Conservation (phyloP, 805 yeast genomes). For the Monosporozyma unispora region DNA sequence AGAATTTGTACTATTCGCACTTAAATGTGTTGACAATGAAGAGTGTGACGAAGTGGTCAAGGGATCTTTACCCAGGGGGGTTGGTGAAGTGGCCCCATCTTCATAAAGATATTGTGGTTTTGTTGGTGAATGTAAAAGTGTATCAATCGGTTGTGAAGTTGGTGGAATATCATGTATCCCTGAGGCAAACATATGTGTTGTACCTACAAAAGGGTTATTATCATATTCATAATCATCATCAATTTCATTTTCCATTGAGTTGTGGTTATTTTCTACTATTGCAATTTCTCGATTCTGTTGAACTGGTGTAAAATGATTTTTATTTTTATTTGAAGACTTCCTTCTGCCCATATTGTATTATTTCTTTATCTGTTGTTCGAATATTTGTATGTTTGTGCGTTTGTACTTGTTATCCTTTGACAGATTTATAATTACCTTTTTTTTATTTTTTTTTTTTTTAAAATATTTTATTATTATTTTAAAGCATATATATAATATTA, state of each 20-base stretch:
- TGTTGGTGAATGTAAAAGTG: neutral
- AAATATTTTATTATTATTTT: too few species aligned
- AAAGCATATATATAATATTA: too few species aligned
- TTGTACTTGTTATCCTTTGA: too few species aligned
- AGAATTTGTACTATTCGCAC: neutral
- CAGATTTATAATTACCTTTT: too few species aligned
- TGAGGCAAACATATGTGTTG: slow-evolving; percentile 31
- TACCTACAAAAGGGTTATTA: slow-evolving; percentile 34
- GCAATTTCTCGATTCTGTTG: neutral
- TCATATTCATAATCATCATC: slow-evolving; percentile 27
- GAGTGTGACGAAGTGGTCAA: neutral
- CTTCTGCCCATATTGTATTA: neutral
- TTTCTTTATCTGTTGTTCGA: neutral
- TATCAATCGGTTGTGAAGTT: neutral
- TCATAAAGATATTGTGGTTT: slow-evolving; percentile 6
- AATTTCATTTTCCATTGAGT: neutral
- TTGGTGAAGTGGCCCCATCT: neutral
- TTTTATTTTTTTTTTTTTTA: too few species aligned
- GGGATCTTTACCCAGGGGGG: neutral
- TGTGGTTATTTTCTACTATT: neutral
- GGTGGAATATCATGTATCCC: slow-evolving; percentile 27
- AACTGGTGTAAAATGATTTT: neutral
- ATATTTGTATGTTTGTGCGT: neutral
- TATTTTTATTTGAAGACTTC: neutral
- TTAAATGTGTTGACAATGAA: slow-evolving; percentile 1